Percentiles rank a stretch among this genome's conserved stretches.
Evolutionary conservation across 176 grass and related monocot genomes (phyloP).

Genomic region (Avena sativa): DNA sequence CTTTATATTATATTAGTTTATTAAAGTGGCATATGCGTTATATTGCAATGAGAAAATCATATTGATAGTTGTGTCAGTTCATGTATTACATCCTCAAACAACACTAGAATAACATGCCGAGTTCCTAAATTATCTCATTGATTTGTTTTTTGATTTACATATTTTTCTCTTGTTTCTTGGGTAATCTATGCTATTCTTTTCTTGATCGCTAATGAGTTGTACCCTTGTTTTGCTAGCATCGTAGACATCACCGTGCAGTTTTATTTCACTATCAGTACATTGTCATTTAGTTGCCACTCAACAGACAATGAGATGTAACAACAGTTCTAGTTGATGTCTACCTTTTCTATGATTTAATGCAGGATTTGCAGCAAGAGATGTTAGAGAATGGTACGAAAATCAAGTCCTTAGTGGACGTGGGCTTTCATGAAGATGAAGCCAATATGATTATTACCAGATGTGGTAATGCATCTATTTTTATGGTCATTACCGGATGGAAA

Average conservation of each 20-base stretch:
- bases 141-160: too few relatives aligned
- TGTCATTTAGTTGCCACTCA: background rate
- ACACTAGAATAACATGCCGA: too few relatives aligned
- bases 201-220: constrained; percentile 2
- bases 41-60: too few relatives aligned
- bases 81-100: too few relatives aligned
- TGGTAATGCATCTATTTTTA: constrained; percentile 21
- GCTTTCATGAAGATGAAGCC: constrained; percentile 43
- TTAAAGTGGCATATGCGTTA: too few relatives aligned
- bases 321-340: background rate
- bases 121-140: too few relatives aligned
- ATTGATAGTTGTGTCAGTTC: too few relatives aligned
- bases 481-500: background rate
- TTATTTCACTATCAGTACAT: background rate
- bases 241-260: background rate
- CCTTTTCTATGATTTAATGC: background rate
- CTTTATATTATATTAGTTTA: background rate
- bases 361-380: constrained; percentile 71
- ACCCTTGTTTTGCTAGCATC: background rate
- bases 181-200: background rate
- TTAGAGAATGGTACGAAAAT: constrained; percentile 57
- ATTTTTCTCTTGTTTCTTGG: background rate
- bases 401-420: constrained; percentile 58
- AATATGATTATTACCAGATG: constrained; percentile 66
- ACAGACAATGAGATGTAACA: background rate